Evolutionary conservation across 148 eudicot species (phyloP), one percentile per base, ranked within the genome.

Genomic region (Persicaria maculosa): DNA sequence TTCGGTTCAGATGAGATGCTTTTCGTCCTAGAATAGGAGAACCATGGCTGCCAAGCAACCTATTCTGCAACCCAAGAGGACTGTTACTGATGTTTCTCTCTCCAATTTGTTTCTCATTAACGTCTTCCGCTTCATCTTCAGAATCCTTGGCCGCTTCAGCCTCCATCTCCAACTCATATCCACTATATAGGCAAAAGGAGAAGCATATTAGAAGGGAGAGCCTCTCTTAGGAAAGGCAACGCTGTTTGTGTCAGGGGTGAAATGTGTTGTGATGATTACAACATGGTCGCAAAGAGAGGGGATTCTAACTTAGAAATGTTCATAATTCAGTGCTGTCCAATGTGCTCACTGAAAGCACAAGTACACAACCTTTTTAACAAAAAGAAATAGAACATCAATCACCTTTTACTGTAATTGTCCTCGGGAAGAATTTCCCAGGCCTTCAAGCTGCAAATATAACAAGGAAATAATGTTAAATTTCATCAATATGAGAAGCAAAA

Each of bases 61-160:
- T 82, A 58, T 69, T 71, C 73, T 71, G 50, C 43, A 48, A 71
- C 54, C 72, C 79, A 43, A 22, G 75, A 81, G 89, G 84, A 74
- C 78, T 77, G 9, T 54, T 74, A 48, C 59, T 72, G 19, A 16
- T 47, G 74, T 72, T 82, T 52, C 74, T 81, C 10, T 61, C 84
- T 12, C 62, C 68, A 52, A 40, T 46, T 53, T 57, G 31, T 70
- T 73, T 68, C 58, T 61, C 58, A 44, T 84, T 55, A 31, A 47
- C 9, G 22, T 74, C 81, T 82, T 77, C 84, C 46, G 76, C 72
- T 77, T 90, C 95, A 9, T 88, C 98, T 76, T 92, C 97, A 57
- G 97, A 92, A 85, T 95, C 98, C 84, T 90, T 85, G 25, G 89
- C 97, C 81, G 89, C 97, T 83, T 90, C 91, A 70, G 87, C 85